Evolutionary conservation across 257 asterid genomes (phyloP), one percentile per base, ranked within the genome.

Genomic region (Anisodus acutangulus): DNA sequence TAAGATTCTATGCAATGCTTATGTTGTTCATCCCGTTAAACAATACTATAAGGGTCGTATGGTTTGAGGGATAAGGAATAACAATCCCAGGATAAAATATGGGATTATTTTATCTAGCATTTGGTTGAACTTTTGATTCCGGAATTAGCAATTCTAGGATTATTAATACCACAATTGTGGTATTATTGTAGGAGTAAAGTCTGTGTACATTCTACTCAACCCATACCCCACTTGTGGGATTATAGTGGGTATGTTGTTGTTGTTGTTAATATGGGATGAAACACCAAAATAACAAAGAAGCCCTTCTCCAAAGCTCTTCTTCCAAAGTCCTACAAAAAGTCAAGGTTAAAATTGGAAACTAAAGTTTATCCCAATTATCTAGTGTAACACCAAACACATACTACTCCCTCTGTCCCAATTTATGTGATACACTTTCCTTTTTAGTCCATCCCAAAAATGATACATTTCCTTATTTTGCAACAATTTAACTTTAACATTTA

Each of bases 221-320:
- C 35, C 35, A 1, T 31, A 31, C 35, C 35, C 35, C 1, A 31
- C 35, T 31, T 31, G 35, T 31, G 35, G 35, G 35, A 31, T 31
- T 31, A 31, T 31, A 31, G 2, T 31, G 35, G 2, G 35, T 31
- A 31, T 31, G 35, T 31, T 31, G 35, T 31, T 31, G 35, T 31
- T 31, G 35, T 31, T 31, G 19, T 35, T 64, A 66, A 8, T 41
- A 66, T 66, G 41, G 74, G 19, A 66, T 66, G n/a, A 35, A 66
- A 66, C 19, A 66, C 74, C 47, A 66, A 66, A 66, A 10, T 5
- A 47, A 35, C 19, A 31, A 31, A 66, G 39, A 66, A 31, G 9
- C 2, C 45, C 71, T 66, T 66, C 70, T 66, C 39, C 71, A 66
- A 66, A 66, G 74, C 74, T 66, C 47, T 66, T 35, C 47, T 12